Evolutionary conservation across 139 green algal genomes (phyloP), one percentile per base, ranked within the genome.

Genomic region (Coelastrella sp.): DNA sequence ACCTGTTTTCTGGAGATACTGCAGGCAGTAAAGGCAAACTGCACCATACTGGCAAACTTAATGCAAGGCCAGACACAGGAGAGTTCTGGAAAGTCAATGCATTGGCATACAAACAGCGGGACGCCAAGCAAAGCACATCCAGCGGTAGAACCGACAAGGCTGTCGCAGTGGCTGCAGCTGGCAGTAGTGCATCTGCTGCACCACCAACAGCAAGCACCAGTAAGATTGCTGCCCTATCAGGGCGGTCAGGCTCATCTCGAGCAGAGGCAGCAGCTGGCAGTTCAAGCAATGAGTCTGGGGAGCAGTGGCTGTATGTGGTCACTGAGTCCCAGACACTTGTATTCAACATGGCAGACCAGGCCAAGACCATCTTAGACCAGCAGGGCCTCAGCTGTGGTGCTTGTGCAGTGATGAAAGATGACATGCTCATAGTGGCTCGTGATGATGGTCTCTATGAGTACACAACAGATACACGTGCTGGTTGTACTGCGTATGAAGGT

Each of bases 381-480:
- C 53, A 62, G 50, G 76, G 68, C 7, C 13, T 67, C 3, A 7
- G 25, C 15, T 57, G 40, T 23, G 27, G 80, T 4, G 80, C 27
- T 15, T 79, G 43, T 38, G 80, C 71, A 30, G 30, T 40, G 9
- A 17, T 86, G 64, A 51, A 34, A 25, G 15, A 88, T 66, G 67
- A 50, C 21, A 45, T 84, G 79, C 84, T 95, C 38, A 74, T 95
- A 53, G 89, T 95, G 15, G 91, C 85, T 0, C 76, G 89, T 0
- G 80, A 88, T 2, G 94, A 98, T 66, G 95, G 91, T 0, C 74
- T 98, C 72, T 98, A 94, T 82, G 92, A 95, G 64, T 98, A 96
- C 89, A 93, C 89, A 0, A 60, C 80, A 4, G 94, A 96, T 72
- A 94, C 92, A 9, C 85, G 92, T 1, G 94, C 93, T 0, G 87